A percentile compares a stretch with the other conserved stretches of the same genome.
phyloP scores from a whole-genome alignment of 2,329 filamentous ascomycete species.

The Cryphonectria parasitica region DNA sequence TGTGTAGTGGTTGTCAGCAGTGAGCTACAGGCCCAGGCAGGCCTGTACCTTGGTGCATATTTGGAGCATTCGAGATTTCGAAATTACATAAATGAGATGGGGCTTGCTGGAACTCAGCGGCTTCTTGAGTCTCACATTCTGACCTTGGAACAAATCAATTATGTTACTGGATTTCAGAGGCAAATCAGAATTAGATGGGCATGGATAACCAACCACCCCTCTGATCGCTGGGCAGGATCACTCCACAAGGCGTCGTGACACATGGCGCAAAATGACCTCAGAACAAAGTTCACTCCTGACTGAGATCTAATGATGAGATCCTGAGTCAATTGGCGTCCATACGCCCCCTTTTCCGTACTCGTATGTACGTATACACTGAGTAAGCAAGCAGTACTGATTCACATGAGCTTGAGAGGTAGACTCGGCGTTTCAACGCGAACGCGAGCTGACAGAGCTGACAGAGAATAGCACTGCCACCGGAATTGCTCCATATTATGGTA shows the following conservation, averaged over 20 bases:
- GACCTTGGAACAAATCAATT: not conserved
- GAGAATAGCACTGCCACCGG: not conserved
- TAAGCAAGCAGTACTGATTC: not conserved
- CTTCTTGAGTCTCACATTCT: not conserved
- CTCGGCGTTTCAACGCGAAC: not conserved
- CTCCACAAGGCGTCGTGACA: not conserved
- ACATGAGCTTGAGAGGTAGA: not conserved
- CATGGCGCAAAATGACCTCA: not conserved
- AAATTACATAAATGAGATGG: not conserved
- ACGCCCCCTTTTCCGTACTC: not conserved
- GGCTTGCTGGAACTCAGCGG: not conserved
- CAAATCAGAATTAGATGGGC: not conserved
- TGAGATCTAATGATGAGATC: not conserved
- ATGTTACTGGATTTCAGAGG: not conserved
- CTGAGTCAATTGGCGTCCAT: not conserved
- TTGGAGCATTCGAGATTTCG: not conserved
- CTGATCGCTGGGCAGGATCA: not conserved
- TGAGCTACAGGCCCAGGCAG: not conserved
- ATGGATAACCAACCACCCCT: not conserved
- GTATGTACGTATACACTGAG: not conserved
- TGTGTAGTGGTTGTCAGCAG: not conserved
- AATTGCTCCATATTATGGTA: not conserved
- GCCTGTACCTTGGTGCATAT: not conserved
- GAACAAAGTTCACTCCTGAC: not conserved
- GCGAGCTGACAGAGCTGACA: constrained; percentile 1